Percentiles rank a stretch among this genome's conserved stretches.
Evolutionary conservation across 345 rosid species (phyloP).

Genomic region (Eucalyptus urophylla): DNA sequence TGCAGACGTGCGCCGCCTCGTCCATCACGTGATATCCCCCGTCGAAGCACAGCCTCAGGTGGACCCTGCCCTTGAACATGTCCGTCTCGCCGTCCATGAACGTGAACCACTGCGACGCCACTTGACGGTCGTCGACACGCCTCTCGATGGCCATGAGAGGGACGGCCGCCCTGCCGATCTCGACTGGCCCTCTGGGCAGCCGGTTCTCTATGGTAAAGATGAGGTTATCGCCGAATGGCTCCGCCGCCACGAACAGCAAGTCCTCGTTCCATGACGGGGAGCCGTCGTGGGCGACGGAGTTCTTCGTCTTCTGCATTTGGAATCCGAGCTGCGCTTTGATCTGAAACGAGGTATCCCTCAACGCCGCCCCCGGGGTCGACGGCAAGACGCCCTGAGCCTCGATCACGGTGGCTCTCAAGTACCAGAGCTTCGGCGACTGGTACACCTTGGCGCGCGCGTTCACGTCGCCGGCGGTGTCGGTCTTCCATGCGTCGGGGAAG

Average conservation of each 20-base stretch:
- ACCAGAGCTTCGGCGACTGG: constrained; percentile 83
- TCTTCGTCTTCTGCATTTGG: constrained; percentile 65
- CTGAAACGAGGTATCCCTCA: constrained; percentile 45
- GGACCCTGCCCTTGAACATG: constrained; percentile 63
- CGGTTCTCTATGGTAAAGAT: constrained; percentile 48
- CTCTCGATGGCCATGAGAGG: constrained; percentile 49
- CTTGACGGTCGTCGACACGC: constrained; percentile 78
- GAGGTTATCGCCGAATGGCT: constrained; percentile 54
- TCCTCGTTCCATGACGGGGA: constrained; percentile 84
- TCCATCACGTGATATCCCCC: constrained; percentile 98
- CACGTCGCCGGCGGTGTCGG: constrained; percentile 56
- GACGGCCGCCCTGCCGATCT: constrained; percentile 31
- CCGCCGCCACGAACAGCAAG: constrained; percentile 67
- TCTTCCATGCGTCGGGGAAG: constrained; percentile 87
- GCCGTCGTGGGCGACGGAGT: constrained; percentile 40
- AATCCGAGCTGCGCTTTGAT: constrained; percentile 67
- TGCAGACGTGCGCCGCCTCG: constrained; percentile 75
- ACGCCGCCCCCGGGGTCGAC: constrained; percentile 8
- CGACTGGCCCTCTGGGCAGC: constrained; percentile 31
- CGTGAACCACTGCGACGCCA: constrained; percentile 56
- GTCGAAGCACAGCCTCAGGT: constrained; percentile 69
- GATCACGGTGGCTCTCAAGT: constrained; percentile 55
- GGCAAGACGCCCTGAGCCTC: constrained; percentile 67
- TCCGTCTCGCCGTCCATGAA: constrained; percentile 28
- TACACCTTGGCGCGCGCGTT: constrained; percentile 71